Evolutionary conservation across 352 stramenopile genomes (phyloP).

Genomic region (Globisporangium yorkense): DNA sequence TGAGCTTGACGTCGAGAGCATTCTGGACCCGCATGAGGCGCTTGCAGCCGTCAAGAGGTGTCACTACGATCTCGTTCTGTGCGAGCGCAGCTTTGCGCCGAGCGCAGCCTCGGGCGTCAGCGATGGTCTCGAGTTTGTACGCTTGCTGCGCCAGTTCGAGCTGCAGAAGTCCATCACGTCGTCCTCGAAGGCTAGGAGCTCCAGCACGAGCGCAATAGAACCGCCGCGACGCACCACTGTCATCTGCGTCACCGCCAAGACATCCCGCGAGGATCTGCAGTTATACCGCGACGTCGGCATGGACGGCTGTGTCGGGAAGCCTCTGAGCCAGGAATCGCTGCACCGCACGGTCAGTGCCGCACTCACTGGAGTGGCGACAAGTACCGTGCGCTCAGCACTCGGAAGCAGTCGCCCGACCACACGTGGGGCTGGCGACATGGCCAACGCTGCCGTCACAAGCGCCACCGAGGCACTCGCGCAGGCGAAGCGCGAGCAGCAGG

Average conservation of each 20-base stretch:
- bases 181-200: neutral
- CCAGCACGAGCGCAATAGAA: neutral
- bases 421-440: neutral
- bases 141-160: slow-evolving; percentile 74
- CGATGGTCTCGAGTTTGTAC: slow-evolving; percentile 73
- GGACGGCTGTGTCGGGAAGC: slow-evolving; percentile 88
- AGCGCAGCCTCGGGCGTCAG: slow-evolving; percentile 13
- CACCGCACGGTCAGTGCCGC: slow-evolving; percentile 78
- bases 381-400: neutral
- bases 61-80: slow-evolving; percentile 79
- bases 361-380: slow-evolving; percentile 22
- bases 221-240: slow-evolving; percentile 36
- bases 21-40: slow-evolving; percentile 46
- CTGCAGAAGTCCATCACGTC: slow-evolving; percentile 39
- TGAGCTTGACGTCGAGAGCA: slow-evolving; percentile 47
- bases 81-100: slow-evolving; percentile 58
- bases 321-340: slow-evolving; percentile 56
- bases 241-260: slow-evolving; percentile 68
- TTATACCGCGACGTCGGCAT: slow-evolving; percentile 88
- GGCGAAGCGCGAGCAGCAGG: slow-evolving; percentile 35
- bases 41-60: slow-evolving; percentile 41
- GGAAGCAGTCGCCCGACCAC: neutral
- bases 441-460: slow-evolving; percentile 17
- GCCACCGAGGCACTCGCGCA: slow-evolving; percentile 36
- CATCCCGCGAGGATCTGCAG: slow-evolving; percentile 60